Evolutionary conservation across 371 early-diverging fungal species (phyloP).

Genomic region (Sporodiniella umbellata): DNA sequence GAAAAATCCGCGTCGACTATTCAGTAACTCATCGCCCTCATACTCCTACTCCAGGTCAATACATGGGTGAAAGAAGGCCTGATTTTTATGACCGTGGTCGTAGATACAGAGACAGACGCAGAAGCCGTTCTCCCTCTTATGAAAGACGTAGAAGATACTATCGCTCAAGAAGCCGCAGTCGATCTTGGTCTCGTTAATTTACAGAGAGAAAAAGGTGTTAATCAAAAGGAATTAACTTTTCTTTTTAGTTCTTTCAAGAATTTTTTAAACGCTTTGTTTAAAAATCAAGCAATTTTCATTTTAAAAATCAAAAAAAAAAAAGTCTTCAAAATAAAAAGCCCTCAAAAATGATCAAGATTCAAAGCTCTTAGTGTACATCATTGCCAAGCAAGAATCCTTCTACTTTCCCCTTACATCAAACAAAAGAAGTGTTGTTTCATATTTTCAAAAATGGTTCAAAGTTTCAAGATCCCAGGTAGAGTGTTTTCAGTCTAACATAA

Average conservation of each 20-base stretch:
- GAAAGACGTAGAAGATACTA: constrained; percentile 35
- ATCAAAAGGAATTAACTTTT: not conserved
- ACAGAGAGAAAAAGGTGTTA: not conserved
- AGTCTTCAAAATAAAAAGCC: not conserved
- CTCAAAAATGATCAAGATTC: not conserved
- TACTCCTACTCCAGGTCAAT: constrained; percentile 68
- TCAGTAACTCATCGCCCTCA: constrained; percentile 68
- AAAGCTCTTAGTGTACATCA: not conserved
- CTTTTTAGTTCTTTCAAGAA: not conserved
- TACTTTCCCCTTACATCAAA: not conserved
- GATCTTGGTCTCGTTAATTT: constrained; percentile 39
- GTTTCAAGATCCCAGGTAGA: not conserved
- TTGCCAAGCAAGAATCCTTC: not conserved
- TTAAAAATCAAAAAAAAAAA: not conserved
- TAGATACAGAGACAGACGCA: constrained; percentile 17
- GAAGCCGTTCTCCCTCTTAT: constrained; percentile 28
- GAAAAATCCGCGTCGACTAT: constrained; percentile 79
- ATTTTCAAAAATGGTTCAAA: not conserved
- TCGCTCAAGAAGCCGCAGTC: constrained; percentile 38
- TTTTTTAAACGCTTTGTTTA: not conserved
- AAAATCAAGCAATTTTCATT: not conserved
- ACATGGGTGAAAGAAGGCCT: constrained; percentile 57
- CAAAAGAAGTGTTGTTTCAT: not conserved
- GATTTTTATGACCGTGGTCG: constrained; percentile 15
- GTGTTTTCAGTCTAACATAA: not conserved